Evolutionary conservation across 352 stramenopile genomes (phyloP), one percentile per base, ranked within the genome.

Genomic region (Phytophthora sp.): DNA sequence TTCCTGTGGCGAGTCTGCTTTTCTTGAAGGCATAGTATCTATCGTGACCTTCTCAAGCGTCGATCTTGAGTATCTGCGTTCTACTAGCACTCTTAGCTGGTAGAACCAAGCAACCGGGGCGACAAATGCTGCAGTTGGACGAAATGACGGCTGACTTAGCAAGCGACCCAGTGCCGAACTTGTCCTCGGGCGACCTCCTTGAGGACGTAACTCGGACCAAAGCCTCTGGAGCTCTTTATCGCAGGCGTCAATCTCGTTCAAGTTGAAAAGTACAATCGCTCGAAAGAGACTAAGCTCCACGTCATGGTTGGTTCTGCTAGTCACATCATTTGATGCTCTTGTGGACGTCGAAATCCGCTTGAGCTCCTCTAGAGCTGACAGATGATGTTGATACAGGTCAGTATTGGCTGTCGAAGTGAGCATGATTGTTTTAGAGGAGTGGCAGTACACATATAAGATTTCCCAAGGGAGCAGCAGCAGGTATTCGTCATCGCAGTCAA

Each of bases 381-480:
- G 4, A 31, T 72, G 63, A 9, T 69, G 63, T 15, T 48, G n/a
- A 2, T 37, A 43, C 26, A 59, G 48, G 5, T 3, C 23, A 4
- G 20, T n/a, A 13, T 51, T 28, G n/a, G 42, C 15, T 28, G 18
- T 55, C 17, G 28, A 50, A 28, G n/a, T 3, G 11, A 24, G 23
- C n/a, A 49, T 43, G n/a, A 41, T 42, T 3, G 27, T 49, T 17
- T 54, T 62, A 24, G 53, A 78, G 17, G 54, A 60, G 48, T 70
- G 58, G 32, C 60, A 76, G 39, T 76, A 66, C 3, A 84, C 50
- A 34, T 82, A 82, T 23, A 84, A 30, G 3, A 82, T 44, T 49
- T 84, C 75, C 53, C 52, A 70, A 0, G 75, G 75, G 17, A 84
- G 37, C 15, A 82, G 32, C 23, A 53, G 31, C 21, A 84, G 23